A percentile compares a stretch with the other conserved stretches of the same genome.
phyloP scores from a whole-genome alignment of 1,284 basidiomycete genomes.

The Cryptococcus sp. region DNA sequence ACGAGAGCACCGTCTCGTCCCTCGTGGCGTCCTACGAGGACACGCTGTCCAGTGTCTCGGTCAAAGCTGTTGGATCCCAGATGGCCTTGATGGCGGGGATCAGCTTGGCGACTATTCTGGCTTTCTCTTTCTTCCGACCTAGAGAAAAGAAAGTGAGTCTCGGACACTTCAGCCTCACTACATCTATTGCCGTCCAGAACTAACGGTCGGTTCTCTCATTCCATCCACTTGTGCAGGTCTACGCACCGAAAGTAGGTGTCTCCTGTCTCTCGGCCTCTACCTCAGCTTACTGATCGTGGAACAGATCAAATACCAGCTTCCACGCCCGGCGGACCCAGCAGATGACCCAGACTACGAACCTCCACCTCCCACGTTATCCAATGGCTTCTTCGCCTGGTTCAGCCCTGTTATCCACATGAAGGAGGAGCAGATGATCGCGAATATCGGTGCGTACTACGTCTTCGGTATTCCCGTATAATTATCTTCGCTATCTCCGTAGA shows the following conservation, averaged over 20 bases:
- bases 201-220: slow-evolving; percentile 4
- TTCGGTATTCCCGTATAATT: too few relatives aligned
- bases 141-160: slow-evolving; percentile 63
- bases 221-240: slow-evolving; percentile 26
- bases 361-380: slow-evolving; percentile 64
- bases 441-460: slow-evolving; percentile 63
- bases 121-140: slow-evolving; percentile 73
- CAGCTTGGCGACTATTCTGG: slow-evolving; percentile 68
- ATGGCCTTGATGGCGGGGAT: slow-evolving; percentile 69
- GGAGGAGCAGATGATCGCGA: slow-evolving; percentile 84
- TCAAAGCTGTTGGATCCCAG: slow-evolving; percentile 80
- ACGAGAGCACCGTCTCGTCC: slow-evolving; percentile 28
- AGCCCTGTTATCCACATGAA: slow-evolving; percentile 79
- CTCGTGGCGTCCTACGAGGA: slow-evolving; percentile 41
- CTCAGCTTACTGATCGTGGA: background rate
- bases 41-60: slow-evolving; percentile 53
- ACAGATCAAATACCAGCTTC: slow-evolving; percentile 74
- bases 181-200: slow-evolving; percentile 3
- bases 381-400: slow-evolving; percentile 83
- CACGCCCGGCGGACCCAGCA: slow-evolving; percentile 26
- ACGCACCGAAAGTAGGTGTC: slow-evolving; percentile 56
- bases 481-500: background rate
- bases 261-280: background rate
- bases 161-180: too few relatives aligned
- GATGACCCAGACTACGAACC: slow-evolving; percentile 49